Evolutionary conservation across 805 yeast genomes (phyloP), one percentile per base, ranked within the genome.

Genomic region (Maudiozyma bulderi): DNA sequence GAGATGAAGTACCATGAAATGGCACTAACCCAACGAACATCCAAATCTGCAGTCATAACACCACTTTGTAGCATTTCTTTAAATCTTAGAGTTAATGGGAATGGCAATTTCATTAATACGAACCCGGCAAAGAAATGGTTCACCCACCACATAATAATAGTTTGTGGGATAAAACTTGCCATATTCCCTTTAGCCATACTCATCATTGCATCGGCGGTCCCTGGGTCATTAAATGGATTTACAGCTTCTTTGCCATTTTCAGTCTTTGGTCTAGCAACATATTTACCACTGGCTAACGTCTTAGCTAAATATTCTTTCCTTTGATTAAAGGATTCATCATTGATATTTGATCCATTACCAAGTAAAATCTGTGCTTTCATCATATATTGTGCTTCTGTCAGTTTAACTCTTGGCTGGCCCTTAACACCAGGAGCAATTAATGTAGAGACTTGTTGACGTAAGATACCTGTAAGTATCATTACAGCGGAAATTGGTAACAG

Each of bases 1-100:
- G 88, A 86, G 47, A 91, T 85, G 64, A 93, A 86, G 65, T 91
- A 93, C 98, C 98, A 93, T 5, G 97, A 88, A 20, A 93, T 84
- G 3, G 96, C 82, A 37, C 93, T 83, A 14, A 93, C 98, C 80
- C 95, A 93, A 30, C 95, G 72, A 8, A 83, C 96, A 61, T 90
- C 93, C 50, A 93, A 72, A 58, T 91, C 95, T 1, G 82, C 75
- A 0, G 98, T 89, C 50, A 74, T 76, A 11, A 93, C 84, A 7
- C 97, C 95, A 31, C 78, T 79, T 67, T 93, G 99, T 41, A 93
- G 69, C 95, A 93, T 90, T 51, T 85, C 78, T 66, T 93, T 93
- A 73, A 93, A 93, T 51, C 90, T 81, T 33, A 81, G 74, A 0
- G 98, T 93, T 49, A 93, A 70, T 2, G 96, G 95, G 70, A 93